Evolutionary conservation across 106 monocot species (phyloP), one percentile per base, ranked within the genome.

Genomic region (Dendrobium chrysotoxum): DNA sequence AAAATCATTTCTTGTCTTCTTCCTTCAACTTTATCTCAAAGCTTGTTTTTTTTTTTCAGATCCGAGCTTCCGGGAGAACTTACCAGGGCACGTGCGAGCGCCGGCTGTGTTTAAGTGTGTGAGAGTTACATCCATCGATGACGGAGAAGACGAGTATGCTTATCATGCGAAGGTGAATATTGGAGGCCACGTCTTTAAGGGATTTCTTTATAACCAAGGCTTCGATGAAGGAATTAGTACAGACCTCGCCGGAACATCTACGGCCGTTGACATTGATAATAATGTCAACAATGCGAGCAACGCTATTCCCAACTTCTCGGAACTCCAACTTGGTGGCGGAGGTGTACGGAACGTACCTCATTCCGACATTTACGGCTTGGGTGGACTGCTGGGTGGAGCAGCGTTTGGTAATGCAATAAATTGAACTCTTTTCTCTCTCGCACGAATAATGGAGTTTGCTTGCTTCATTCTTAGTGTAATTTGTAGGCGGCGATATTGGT

Each of bases 21-120:
- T 28, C 4, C 45, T 45, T 42, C 58, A 15, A 12, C 46, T 42
- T 79, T 11, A 18, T 47, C 11, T 55, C 53, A n/a, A 1, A 5
- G 15, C 5, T 50, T 10, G 18, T 8, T 42, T 31, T 73, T 31
- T 73, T 40, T 67, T 44, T 16, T 0, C 61, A 89, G 89, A 86
- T 65, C 83, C 77, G 17, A 58, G 67, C 35, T 78, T 80, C 73
- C 82, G 82, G 31, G 88, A 85, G 40, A 58, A 44, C 67, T 42
- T 89, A 40, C 91, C 93, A 53, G 61, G 85, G 68, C 91, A 94
- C 7, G 87, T 94, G 40, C 79, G 83, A 5, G 93, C 91, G 79
- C 91, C 91, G 77, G 93, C 93, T 26, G 81, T 91, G 77, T 94
- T 94, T 88, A 91, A 85, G 75, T 94, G 93, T 84, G 91, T 94